Base-by-base conservation (phyloP, 2,329 filamentous ascomycete species). In the Verticillium longisporum region DNA sequence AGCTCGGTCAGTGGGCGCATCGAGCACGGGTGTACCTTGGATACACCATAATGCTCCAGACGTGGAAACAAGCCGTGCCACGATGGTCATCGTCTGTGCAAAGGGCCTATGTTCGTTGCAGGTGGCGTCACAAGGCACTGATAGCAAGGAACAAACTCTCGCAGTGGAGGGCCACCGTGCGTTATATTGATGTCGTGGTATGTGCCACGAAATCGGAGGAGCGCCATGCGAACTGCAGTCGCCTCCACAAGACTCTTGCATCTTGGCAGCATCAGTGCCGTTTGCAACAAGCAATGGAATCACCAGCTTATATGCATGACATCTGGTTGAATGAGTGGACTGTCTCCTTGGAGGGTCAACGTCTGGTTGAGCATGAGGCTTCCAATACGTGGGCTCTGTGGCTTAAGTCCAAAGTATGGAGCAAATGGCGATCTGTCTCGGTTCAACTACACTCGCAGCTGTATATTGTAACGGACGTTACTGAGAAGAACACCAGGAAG, bases 261-360 rank as follows among this genome's bases (percentile, higher is more conserved):
- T 50, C 34, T 6, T 65, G 63, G 63, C 59, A 56, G 37, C 56
- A 61, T 1, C 38, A 64, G 15, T 64, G 60, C 54, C 26, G 57
- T 38, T 15, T 38, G 60, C 21, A 36, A 56, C 45, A 50, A 59
- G 6, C 57, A 21, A 13, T 11, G 54, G 34, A 64, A n/a, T 54
- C 31, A 45, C 32, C 57, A 10, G 50, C 45, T 7, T 55, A 62
- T 18, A 34, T 67, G 54, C 55, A 59, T 9, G 58, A 57, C 15
- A 53, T 64, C 5, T 64, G 62, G 62, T 15, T 65, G 13, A 41
- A 57, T 14, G 61, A 66, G 45, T 68, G 66, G 66, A 56, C 55
- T 10, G 57, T 37, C 18, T 58, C 63, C 26, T 60, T 59, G 2
- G 45, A 62, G 34, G 55, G 59, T 9, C 55, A 37, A 13, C 32